A percentile compares a stretch with the other conserved stretches of the same genome.
Evolutionary conservation across 345 rosid species (phyloP).

Genomic region (Rhizophora apiculata): DNA sequence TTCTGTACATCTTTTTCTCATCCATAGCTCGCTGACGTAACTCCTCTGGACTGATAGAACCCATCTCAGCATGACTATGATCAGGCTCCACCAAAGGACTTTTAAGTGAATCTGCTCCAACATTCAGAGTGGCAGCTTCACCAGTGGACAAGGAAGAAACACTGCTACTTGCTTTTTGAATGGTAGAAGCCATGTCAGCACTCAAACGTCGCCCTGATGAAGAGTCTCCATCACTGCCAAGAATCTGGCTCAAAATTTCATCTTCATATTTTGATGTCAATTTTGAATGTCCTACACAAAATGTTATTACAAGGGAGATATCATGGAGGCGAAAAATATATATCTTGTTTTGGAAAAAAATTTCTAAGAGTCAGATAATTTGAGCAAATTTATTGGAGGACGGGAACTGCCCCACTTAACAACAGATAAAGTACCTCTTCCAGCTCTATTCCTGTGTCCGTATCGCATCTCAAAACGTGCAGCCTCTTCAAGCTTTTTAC

Average conservation of each 20-base stretch:
- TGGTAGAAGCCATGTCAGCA: conserved; percentile 24
- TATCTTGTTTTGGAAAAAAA: too few relatives aligned
- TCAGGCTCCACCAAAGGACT: conserved; percentile 25
- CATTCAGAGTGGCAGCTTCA: conserved; percentile 30
- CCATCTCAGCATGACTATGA: conserved; percentile 28
- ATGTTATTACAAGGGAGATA: conserved; percentile 7
- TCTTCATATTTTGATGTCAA: conserved; percentile 46
- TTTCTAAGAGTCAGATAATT: too few relatives aligned
- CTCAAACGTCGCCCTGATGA: conserved; percentile 37
- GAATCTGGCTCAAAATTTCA: conserved; percentile 62
- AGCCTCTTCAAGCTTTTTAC: conserved; percentile 86
- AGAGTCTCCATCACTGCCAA: conserved; percentile 55
- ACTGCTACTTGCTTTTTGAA: conserved; percentile 42
- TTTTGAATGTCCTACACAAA: conserved; percentile 53
- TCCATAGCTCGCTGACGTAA: conserved; percentile 69
- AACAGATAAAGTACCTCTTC: conserved; percentile 42
- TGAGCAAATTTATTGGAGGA: too few relatives aligned
- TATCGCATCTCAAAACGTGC: conserved; percentile 84
- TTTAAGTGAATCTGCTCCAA: conserved; percentile 20
- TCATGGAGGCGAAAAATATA: background rate
- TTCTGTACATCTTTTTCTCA: conserved; percentile 65
- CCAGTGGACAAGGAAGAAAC: conserved; percentile 31
- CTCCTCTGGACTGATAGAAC: conserved; percentile 53
- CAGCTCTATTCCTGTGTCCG: conserved; percentile 52
- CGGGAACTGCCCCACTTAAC: too few relatives aligned